phyloP scores from a whole-genome alignment of 2,329 filamentous ascomycete genomes.

The Penicillium sp. region DNA sequence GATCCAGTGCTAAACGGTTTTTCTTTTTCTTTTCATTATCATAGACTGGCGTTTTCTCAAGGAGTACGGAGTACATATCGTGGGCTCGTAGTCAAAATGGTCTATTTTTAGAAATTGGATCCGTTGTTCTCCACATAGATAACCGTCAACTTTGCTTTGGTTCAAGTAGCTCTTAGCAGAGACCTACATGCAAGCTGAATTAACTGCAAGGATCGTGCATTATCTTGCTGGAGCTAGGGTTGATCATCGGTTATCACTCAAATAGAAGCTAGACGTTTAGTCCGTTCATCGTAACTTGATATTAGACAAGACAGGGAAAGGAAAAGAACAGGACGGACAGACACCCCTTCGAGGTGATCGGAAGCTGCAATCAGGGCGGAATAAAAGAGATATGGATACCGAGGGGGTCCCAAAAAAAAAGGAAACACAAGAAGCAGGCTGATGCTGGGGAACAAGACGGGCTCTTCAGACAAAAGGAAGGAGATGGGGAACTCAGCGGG shows the following conservation, averaged over 20 bases:
- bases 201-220: conserved; percentile 9
- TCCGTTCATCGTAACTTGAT: conserved; percentile 25
- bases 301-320: conserved; percentile 22
- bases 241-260: conserved; percentile 21
- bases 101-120: not conserved
- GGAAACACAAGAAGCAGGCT: conserved; percentile 21
- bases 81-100: not conserved
- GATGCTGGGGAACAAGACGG: conserved; percentile 27
- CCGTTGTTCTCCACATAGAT: not conserved
- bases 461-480: conserved; percentile 23
- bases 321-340: conserved; percentile 9
- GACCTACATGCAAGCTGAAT: not conserved
- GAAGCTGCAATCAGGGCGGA: conserved; percentile 5
- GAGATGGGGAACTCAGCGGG: conserved; percentile 13
- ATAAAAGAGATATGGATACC: conserved; percentile 21
- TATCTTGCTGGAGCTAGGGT: conserved; percentile 8
- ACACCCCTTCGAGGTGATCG: conserved; percentile 1
- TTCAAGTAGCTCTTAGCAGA: not conserved
- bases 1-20: conserved; percentile 55
- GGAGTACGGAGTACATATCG: not conserved
- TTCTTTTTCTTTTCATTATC: not conserved
- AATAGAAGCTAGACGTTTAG: conserved; percentile 18
- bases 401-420: conserved; percentile 12
- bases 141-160: not conserved
- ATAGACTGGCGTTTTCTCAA: conserved; percentile 1